Evolutionary conservation across 192 early-diverging fungal species (phyloP).

Genomic region (Glomus cerebriforme): DNA sequence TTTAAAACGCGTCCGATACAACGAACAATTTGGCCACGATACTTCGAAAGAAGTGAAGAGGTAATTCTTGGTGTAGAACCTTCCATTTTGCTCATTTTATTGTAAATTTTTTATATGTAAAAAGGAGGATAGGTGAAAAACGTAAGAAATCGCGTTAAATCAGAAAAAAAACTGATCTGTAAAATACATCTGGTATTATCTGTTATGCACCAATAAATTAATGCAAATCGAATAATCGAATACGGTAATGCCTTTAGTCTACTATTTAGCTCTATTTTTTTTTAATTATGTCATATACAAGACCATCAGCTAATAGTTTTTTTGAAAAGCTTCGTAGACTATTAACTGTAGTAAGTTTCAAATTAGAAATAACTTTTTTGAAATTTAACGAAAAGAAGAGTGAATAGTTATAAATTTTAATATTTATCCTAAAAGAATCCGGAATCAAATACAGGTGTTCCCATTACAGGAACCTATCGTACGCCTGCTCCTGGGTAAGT

Average conservation of each 20-base stretch:
- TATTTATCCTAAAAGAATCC: conserved; percentile 18
- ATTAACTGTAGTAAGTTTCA: neutral
- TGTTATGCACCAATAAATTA: no score
- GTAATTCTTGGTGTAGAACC: neutral
- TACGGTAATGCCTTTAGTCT: no score
- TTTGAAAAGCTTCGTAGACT: neutral
- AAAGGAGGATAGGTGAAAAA: neutral
- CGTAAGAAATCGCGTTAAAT: neutral
- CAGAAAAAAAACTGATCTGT: no score
- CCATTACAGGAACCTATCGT: conserved; percentile 26
- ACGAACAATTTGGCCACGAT: conserved; percentile 5
- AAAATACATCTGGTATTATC: no score
- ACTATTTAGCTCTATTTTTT: neutral
- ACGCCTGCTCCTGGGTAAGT: conserved; percentile 29
- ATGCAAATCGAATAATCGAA: no score
- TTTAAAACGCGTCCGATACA: conserved; percentile 21
- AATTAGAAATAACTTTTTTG: neutral
- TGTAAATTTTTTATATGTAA: neutral
- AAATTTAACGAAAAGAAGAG: neutral
- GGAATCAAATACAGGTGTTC: conserved; percentile 21
- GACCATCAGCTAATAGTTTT: neutral
- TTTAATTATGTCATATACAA: neutral
- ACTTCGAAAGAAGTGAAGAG: neutral
- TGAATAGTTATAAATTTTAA: neutral
- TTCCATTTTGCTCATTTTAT: neutral